Conservation (phyloP, 768 basidiomycete species). For the Phlebiopsis flavidoalba region DNA sequence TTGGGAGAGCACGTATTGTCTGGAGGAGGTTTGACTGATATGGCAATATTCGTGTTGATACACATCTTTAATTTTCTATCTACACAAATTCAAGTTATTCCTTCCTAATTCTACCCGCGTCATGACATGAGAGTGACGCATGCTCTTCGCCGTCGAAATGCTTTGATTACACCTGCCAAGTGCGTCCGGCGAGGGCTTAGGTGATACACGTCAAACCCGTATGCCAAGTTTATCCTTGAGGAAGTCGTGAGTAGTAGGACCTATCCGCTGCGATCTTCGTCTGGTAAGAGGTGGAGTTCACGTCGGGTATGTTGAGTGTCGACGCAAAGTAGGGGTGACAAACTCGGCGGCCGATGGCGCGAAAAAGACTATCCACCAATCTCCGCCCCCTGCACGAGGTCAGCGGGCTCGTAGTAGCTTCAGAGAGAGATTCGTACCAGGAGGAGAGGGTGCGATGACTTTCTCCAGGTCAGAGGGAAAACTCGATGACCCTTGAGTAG, state of each 20-base stretch:
- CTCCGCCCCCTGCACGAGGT: background rate
- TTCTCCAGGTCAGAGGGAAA: slow-evolving; percentile 40
- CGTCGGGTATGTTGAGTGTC: slow-evolving; percentile 32
- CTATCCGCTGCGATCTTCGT: slow-evolving; percentile 54
- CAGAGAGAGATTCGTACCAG: background rate
- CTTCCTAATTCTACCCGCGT: background rate
- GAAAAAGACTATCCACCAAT: slow-evolving; percentile 73
- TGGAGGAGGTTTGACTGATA: slow-evolving; percentile 1
- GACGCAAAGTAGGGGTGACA: slow-evolving; percentile 44
- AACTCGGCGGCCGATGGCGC: slow-evolving; percentile 68
- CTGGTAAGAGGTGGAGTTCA: background rate
- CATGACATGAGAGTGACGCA: background rate
- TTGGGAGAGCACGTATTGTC: slow-evolving; percentile 9
- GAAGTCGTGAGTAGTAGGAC: slow-evolving; percentile 56
- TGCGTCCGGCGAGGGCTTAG: slow-evolving; percentile 51
- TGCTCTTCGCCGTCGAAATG: slow-evolving; percentile 6
- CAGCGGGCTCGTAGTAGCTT: background rate
- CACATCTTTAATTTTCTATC: background rate
- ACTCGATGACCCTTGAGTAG: slow-evolving; percentile 50
- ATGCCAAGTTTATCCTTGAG: slow-evolving; percentile 41
- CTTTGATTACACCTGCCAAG: slow-evolving; percentile 31
- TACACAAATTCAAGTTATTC: background rate
- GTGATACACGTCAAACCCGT: slow-evolving; percentile 49
- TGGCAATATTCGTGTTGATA: background rate
- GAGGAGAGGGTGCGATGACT: background rate